Evolutionary conservation across 1,284 basidiomycete genomes (phyloP).

Genomic region (Heterobasidion parviporum): DNA sequence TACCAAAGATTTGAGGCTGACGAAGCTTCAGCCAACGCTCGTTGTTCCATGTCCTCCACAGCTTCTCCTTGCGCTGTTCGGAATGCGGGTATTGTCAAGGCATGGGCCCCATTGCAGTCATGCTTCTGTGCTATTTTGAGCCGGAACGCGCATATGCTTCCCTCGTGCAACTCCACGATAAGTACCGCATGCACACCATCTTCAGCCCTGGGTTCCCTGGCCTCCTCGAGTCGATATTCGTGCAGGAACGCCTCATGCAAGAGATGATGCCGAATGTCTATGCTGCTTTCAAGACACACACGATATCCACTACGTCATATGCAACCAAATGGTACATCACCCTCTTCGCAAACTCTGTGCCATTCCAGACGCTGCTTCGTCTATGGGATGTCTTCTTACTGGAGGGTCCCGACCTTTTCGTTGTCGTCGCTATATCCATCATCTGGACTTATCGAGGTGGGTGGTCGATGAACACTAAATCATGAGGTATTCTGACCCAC

Average conservation of each 20-base stretch:
- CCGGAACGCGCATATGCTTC: constrained; percentile 83
- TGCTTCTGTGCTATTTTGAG: constrained; percentile 88
- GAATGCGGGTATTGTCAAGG: constrained; percentile 98
- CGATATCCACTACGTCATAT: constrained; percentile 89
- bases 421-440: constrained; percentile 79
- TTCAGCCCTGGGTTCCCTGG: constrained; percentile 96
- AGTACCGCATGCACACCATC: constrained; percentile 84
- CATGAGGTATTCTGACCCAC: neutral
- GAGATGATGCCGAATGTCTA: constrained; percentile 86
- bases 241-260: constrained; percentile 85
- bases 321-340: constrained; percentile 99
- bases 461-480: constrained; percentile 7
- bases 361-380: constrained; percentile 90
- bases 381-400: constrained; percentile 92
- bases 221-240: constrained; percentile 87
- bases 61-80: constrained; percentile 77
- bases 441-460: constrained; percentile 84
- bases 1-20: constrained; percentile 3
- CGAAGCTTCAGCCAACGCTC: constrained; percentile 67
- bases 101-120: constrained; percentile 97
- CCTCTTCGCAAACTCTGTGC: constrained; percentile 90
- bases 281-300: constrained; percentile 75
- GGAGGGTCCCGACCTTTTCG: constrained; percentile 85
- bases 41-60: constrained; percentile 91
- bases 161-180: constrained; percentile 79